Evolutionary conservation across 2,329 filamentous ascomycete genomes (phyloP).

Genomic region (Amphichorda felina): DNA sequence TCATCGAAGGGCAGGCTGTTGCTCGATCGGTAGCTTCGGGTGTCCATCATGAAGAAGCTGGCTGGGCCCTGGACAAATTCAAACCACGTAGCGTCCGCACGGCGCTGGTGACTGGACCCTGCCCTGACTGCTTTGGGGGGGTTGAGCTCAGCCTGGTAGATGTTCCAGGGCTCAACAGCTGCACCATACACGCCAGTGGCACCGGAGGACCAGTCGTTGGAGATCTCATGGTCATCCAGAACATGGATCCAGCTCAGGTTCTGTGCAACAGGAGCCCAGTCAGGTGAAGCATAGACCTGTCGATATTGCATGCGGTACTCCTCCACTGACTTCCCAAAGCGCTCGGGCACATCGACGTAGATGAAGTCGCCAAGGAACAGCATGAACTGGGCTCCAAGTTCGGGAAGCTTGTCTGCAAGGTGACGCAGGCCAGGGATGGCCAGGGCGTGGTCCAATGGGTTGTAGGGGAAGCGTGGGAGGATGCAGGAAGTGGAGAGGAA

Average conservation of each 20-base stretch:
- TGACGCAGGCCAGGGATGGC: conserved; percentile 70
- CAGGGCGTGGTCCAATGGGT: conserved; percentile 68
- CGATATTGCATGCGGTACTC: conserved; percentile 88
- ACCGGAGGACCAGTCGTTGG: conserved; percentile 83
- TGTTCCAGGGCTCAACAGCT: conserved; percentile 72
- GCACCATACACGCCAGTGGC: conserved; percentile 68
- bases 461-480: conserved; percentile 84
- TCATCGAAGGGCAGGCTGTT: conserved; percentile 40
- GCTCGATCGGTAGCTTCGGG: conserved; percentile 71
- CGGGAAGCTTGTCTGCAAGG: conserved; percentile 60
- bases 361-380: conserved; percentile 82
- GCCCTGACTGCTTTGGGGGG: conserved; percentile 50
- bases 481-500: conserved; percentile 92
- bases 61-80: conserved; percentile 83
- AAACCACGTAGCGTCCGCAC: conserved; percentile 65
- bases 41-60: conserved; percentile 91
- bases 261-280: conserved; percentile 66
- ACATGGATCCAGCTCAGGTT: conserved; percentile 97
- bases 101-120: conserved; percentile 13
- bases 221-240: conserved; percentile 92
- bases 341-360: conserved; percentile 77
- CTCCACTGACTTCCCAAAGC: conserved; percentile 58
- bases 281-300: conserved; percentile 89
- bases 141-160: conserved; percentile 79
- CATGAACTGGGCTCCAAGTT: conserved; percentile 66